Conservation (phyloP, 805 yeast genomes). For the Schwanniomyces sp. region DNA sequence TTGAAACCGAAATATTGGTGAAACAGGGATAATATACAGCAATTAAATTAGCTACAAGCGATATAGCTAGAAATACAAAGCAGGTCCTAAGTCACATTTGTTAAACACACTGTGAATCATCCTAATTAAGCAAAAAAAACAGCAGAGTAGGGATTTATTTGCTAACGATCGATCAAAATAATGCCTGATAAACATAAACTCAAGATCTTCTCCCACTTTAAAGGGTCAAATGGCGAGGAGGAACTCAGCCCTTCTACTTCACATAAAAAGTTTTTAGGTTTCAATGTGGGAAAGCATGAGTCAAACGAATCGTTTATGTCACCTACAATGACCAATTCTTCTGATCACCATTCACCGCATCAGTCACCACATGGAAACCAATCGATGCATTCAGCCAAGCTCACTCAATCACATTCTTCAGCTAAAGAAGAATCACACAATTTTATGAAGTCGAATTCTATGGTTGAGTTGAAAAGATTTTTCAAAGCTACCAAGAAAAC, state of each 20-base stretch:
- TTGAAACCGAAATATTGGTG: background rate
- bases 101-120: background rate
- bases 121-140: background rate
- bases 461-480: constrained; percentile 72
- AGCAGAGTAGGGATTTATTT: background rate
- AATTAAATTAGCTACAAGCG: background rate
- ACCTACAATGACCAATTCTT: constrained; percentile 34
- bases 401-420: constrained; percentile 10
- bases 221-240: constrained; percentile 22
- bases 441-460: constrained; percentile 45
- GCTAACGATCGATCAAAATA: background rate
- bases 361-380: constrained; percentile 3
- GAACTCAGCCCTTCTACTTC: constrained; percentile 31
- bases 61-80: background rate
- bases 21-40: background rate
- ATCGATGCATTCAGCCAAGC: constrained; percentile 5
- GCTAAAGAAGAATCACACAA: constrained; percentile 26
- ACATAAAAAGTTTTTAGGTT: constrained; percentile 34
- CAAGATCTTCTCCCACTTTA: constrained; percentile 40
- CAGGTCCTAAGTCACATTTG: background rate
- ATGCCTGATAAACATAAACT: constrained; percentile 48
- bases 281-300: constrained; percentile 42
- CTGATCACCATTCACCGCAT: constrained; percentile 17
- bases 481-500: constrained; percentile 56
- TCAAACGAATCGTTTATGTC: constrained; percentile 34